Percentiles rank a stretch among this genome's conserved stretches.
Evolutionary conservation across 306 rosid genomes (phyloP).

Genomic region (Cyclanthera cordifolia): DNA sequence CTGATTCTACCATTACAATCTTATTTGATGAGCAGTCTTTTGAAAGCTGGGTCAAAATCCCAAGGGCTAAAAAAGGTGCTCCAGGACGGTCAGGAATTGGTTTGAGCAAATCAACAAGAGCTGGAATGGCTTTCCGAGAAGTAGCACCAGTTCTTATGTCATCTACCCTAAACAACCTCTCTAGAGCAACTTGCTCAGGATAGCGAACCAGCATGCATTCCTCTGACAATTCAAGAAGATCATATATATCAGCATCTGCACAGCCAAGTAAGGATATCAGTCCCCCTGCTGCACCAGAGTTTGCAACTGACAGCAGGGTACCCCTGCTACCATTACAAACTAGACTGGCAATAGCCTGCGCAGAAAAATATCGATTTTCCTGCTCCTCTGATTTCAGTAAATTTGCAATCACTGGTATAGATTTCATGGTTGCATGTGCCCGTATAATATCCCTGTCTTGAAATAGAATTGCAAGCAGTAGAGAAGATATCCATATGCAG

Average conservation of each 20-base stretch:
- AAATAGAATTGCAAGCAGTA: slow-evolving; percentile 74
- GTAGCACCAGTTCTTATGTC: slow-evolving; percentile 93
- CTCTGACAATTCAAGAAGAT: slow-evolving; percentile 82
- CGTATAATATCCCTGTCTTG: slow-evolving; percentile 94
- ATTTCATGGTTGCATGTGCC: slow-evolving; percentile 70
- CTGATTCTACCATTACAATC: slow-evolving; percentile 90
- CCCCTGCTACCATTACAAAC: slow-evolving; percentile 99
- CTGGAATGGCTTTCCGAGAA: slow-evolving; percentile 93
- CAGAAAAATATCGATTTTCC: slow-evolving; percentile 81
- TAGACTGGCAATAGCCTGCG: slow-evolving; percentile 82
- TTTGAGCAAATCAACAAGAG: slow-evolving; percentile 94
- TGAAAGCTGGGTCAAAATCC: slow-evolving; percentile 68
- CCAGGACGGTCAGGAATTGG: slow-evolving; percentile 99
- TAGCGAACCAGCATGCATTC: slow-evolving; percentile 72
- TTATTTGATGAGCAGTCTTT: slow-evolving; percentile 82
- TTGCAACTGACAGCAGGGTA: slow-evolving; percentile 89
- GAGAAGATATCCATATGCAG: slow-evolving; percentile 78
- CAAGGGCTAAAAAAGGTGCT: slow-evolving; percentile 93
- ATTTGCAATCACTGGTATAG: slow-evolving; percentile 72
- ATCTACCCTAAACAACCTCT: slow-evolving; percentile 92
- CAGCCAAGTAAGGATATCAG: slow-evolving; percentile 90
- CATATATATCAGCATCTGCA: slow-evolving; percentile 76
- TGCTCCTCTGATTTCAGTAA: slow-evolving; percentile 75
- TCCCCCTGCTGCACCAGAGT: slow-evolving; percentile 97
- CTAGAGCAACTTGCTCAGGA: slow-evolving; percentile 96